phyloP scores from a whole-genome alignment of 208 protist species.

The Trypanosomatidae sp. region DNA sequence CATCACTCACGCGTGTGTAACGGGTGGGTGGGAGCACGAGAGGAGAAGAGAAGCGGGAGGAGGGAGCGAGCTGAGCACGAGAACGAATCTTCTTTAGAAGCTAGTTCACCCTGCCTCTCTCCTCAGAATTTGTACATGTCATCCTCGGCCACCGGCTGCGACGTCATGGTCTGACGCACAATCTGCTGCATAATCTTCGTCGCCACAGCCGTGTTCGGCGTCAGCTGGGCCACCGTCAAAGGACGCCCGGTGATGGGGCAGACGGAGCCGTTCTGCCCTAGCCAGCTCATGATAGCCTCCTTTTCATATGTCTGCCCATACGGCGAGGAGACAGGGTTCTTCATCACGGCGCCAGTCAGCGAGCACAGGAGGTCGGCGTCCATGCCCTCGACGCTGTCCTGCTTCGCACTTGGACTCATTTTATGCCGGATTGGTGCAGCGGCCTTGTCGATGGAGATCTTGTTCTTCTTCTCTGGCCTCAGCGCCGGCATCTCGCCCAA shows the following conservation, averaged over 20 bases:
- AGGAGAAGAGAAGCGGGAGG: neutral
- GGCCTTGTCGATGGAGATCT: conserved; percentile 78
- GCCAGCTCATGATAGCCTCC: conserved; percentile 82
- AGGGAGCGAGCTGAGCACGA: neutral
- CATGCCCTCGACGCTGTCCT: conserved; percentile 55
- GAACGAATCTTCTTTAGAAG: neutral
- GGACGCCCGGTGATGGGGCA: conserved; percentile 91
- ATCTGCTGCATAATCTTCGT: conserved; percentile 82
- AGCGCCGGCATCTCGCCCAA: conserved; percentile 71
- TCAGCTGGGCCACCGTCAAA: conserved; percentile 55
- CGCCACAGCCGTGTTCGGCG: conserved; percentile 64
- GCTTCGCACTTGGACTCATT: conserved; percentile 34
- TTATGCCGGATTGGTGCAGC: conserved; percentile 55
- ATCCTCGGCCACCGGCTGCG: conserved; percentile 54
- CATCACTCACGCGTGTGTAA: neutral
- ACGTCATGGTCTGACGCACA: conserved; percentile 72
- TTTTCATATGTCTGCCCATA: conserved; percentile 90
- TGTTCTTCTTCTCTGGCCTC: conserved; percentile 44
- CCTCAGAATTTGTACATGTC: conserved; percentile 92
- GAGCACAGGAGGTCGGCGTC: conserved; percentile 76
- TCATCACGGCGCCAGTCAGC: conserved; percentile 89
- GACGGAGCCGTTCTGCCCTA: conserved; percentile 86
- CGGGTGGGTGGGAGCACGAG: neutral
- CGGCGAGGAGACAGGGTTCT: conserved; percentile 88
- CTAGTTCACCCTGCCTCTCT: neutral